Conservation (phyloP, 768 basidiomycete genomes). For the Thelephora ganbajun region DNA sequence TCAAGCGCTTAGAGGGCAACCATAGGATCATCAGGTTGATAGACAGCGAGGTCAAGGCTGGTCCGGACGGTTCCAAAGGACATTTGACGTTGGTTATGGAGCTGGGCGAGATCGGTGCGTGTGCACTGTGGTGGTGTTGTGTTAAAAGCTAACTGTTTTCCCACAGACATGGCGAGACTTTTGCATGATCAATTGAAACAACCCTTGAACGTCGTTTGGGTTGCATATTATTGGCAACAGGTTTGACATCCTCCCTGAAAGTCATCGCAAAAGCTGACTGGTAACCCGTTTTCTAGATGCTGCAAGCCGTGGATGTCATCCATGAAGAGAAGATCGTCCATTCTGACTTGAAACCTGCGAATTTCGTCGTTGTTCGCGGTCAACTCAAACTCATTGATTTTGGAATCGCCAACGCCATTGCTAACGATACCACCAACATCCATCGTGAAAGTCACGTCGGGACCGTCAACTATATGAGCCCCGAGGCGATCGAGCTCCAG, state of each 20-base stretch:
- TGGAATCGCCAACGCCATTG: conserved; percentile 98
- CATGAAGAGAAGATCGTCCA: conserved; percentile 99
- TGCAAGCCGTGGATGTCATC: conserved; percentile 95
- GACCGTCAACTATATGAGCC: conserved; percentile 98
- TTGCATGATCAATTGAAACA: conserved; percentile 77
- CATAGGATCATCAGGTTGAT: conserved; percentile 82
- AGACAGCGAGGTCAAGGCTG: conserved; percentile 77
- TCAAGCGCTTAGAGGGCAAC: conserved; percentile 91
- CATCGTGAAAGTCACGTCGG: conserved; percentile 85
- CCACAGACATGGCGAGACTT: conserved; percentile 61
- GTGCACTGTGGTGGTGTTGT: not conserved
- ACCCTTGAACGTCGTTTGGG: conserved; percentile 83
- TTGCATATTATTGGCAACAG: conserved; percentile 96
- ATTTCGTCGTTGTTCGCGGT: conserved; percentile 92
- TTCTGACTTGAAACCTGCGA: conserved; percentile 95
- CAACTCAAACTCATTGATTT: conserved; percentile 97
- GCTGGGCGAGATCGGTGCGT: conserved; percentile 66
- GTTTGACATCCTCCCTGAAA: conserved; percentile 24
- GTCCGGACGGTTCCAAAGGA: conserved; percentile 57
- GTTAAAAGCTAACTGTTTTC: not conserved
- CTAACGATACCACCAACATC: conserved; percentile 97
- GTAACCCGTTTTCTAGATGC: conserved; percentile 48
- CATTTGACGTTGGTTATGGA: conserved; percentile 87
- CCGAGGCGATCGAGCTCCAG: conserved; percentile 85
- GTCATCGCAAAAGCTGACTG: not conserved